Evolutionary conservation across 768 basidiomycete genomes (phyloP).

Genomic region (Collybia sp.): DNA sequence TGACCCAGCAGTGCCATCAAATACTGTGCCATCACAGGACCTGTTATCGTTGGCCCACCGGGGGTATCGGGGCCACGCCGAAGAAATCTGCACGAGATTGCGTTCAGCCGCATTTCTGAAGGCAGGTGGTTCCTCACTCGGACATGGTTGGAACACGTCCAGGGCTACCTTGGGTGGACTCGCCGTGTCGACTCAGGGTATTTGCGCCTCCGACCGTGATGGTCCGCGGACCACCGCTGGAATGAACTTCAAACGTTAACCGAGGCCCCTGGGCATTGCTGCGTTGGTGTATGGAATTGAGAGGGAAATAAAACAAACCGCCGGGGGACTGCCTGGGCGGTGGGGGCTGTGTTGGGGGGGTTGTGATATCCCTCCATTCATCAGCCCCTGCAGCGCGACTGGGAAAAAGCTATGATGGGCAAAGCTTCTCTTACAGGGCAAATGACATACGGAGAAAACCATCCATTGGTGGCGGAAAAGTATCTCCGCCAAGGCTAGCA

Average conservation of each 20-base stretch:
- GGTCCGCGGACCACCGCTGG: constrained; percentile 15
- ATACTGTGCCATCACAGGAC: constrained; percentile 69
- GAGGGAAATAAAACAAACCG: too few relatives aligned
- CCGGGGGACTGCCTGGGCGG: constrained; percentile 3
- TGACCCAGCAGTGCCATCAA: constrained; percentile 57
- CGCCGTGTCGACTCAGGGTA: constrained; percentile 5
- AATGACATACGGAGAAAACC: constrained; percentile 42
- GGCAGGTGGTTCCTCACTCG: constrained; percentile 35
- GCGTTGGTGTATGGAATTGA: too few relatives aligned
- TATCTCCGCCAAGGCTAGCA: constrained; percentile 21
- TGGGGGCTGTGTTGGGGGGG: constrained; percentile 5
- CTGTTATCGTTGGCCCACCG: constrained; percentile 39
- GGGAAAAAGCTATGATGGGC: constrained; percentile 1
- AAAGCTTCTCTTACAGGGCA: not conserved
- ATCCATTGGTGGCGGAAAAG: constrained; percentile 37
- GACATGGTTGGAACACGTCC: constrained; percentile 41
- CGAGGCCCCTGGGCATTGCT: constrained; percentile 1
- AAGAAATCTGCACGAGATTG: constrained; percentile 24
- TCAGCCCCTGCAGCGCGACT: constrained; percentile 31
- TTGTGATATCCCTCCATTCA: constrained; percentile 28
- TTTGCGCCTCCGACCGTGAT: constrained; percentile 23
- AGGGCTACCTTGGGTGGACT: constrained; percentile 5
- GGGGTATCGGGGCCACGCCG: constrained; percentile 25
- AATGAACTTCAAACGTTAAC: constrained; percentile 23
- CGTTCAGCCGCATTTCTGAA: constrained; percentile 2